Evolutionary conservation across 805 yeast species (phyloP).

Genomic region (Myxozyma melibiosi): DNA sequence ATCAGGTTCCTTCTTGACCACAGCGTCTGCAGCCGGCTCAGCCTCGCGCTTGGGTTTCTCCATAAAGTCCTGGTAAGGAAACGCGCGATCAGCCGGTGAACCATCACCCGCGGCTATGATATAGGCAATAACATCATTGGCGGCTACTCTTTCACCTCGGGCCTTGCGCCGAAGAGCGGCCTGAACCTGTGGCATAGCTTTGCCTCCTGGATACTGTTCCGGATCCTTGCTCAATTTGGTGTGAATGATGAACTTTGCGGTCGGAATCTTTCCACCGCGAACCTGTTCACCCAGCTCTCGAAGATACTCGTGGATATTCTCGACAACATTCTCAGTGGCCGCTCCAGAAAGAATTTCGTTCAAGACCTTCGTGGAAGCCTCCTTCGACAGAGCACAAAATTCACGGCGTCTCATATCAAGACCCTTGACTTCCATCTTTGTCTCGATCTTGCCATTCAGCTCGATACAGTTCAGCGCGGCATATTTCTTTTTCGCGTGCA

Average conservation of each 20-base stretch:
- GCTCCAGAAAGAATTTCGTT: constrained; percentile 67
- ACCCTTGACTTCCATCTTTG: constrained; percentile 86
- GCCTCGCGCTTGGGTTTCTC: constrained; percentile 1
- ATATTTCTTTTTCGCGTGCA: constrained; percentile 96
- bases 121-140: constrained; percentile 87
- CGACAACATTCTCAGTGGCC: constrained; percentile 72
- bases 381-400: constrained; percentile 89
- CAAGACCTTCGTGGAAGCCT: constrained; percentile 74
- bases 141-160: constrained; percentile 84
- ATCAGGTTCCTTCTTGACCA: constrained; percentile 51
- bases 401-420: constrained; percentile 97
- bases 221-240: constrained; percentile 93
- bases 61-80: constrained; percentile 70
- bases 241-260: constrained; percentile 73
- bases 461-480: constrained; percentile 79
- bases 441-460: constrained; percentile 57
- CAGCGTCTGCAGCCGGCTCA: background rate
- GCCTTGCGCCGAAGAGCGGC: constrained; percentile 80
- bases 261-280: constrained; percentile 60
- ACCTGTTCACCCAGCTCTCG: constrained; percentile 61
- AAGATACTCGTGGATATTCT: constrained; percentile 70
- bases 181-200: constrained; percentile 79
- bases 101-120: constrained; percentile 54
- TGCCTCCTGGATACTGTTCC: constrained; percentile 74
- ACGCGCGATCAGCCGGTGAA: constrained; percentile 75